Percentiles rank a stretch among this genome's conserved stretches.
phyloP scores from a whole-genome alignment of 2,329 filamentous ascomycete genomes.

The Stemphylium beticola region DNA sequence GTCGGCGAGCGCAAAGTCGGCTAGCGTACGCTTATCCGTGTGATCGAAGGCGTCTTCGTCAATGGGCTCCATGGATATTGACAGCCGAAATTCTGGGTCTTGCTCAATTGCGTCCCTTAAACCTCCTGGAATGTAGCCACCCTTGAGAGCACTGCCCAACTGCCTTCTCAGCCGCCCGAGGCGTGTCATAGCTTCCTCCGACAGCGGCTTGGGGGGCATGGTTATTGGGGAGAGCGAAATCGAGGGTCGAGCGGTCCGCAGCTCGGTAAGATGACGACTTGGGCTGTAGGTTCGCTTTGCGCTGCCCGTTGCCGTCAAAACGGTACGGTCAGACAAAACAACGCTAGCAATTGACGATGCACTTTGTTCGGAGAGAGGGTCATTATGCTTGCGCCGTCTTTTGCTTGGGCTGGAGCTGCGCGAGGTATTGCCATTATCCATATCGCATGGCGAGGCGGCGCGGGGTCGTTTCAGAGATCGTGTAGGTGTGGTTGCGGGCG shows the following conservation, averaged over 20 bases:
- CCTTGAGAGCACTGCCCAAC: slow-evolving; percentile 7
- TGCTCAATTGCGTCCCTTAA: slow-evolving; percentile 11
- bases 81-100: slow-evolving; percentile 9
- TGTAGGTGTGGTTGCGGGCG: slow-evolving; percentile 11
- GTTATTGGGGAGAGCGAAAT: slow-evolving; percentile 13
- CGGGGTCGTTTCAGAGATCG: slow-evolving; percentile 15
- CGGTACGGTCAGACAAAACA: slow-evolving; percentile 4
- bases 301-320: slow-evolving; percentile 4
- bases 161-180: slow-evolving; percentile 4
- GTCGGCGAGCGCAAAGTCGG: not conserved
- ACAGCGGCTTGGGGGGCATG: slow-evolving; percentile 10
- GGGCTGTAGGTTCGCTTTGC: slow-evolving; percentile 14
- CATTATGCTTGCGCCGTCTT: slow-evolving; percentile 7
- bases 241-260: slow-evolving; percentile 16
- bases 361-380: not conserved
- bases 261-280: slow-evolving; percentile 11
- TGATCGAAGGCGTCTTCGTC: slow-evolving; percentile 13
- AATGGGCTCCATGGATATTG: slow-evolving; percentile 16
- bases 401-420: slow-evolving; percentile 7
- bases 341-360: not conserved
- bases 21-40: slow-evolving; percentile 1
- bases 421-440: slow-evolving; percentile 10
- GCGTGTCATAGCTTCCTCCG: slow-evolving; percentile 10
- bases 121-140: slow-evolving; percentile 11
- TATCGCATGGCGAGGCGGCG: slow-evolving; percentile 12